A percentile compares a stretch with the other conserved stretches of the same genome.
phyloP scores from a whole-genome alignment of 495 filamentous ascomycete genomes.

The Neurospora sp. region DNA sequence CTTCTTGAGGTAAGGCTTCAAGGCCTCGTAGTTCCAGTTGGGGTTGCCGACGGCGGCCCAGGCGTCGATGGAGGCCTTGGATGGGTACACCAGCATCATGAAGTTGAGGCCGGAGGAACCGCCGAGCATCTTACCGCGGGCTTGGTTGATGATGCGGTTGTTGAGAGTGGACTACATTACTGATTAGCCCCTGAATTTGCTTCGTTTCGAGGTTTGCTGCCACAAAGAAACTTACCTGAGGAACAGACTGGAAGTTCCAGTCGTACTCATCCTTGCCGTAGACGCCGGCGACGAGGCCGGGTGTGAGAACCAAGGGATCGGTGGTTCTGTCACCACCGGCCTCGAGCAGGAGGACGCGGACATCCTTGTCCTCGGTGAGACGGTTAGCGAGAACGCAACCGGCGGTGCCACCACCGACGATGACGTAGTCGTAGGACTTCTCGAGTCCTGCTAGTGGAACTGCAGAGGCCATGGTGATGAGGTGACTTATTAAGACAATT shows the following conservation, averaged over 20 bases:
- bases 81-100: constrained; percentile 36
- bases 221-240: constrained; percentile 30
- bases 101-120: constrained; percentile 49
- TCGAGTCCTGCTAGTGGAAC: constrained; percentile 3
- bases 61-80: constrained; percentile 37
- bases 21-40: constrained; percentile 40
- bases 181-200: constrained; percentile 1
- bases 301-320: constrained; percentile 38
- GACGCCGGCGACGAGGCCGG: constrained; percentile 32
- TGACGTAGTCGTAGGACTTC: constrained; percentile 63
- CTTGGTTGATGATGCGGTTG: constrained; percentile 23
- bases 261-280: constrained; percentile 43
- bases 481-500: not conserved
- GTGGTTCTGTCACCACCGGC: constrained; percentile 40
- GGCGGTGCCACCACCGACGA: constrained; percentile 80
- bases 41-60: constrained; percentile 45
- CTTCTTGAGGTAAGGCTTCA: constrained; percentile 40
- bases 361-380: constrained; percentile 34
- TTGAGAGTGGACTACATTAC: constrained; percentile 20
- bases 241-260: constrained; percentile 42
- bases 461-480: not conserved
- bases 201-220: not conserved
- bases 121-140: constrained; percentile 47
- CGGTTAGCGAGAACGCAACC: constrained; percentile 71
- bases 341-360: constrained; percentile 43